Evolutionary conservation across 2,329 filamentous ascomycete species (phyloP), one percentile per base, ranked within the genome.

Genomic region (Gnomoniopsis smithogilvyi): DNA sequence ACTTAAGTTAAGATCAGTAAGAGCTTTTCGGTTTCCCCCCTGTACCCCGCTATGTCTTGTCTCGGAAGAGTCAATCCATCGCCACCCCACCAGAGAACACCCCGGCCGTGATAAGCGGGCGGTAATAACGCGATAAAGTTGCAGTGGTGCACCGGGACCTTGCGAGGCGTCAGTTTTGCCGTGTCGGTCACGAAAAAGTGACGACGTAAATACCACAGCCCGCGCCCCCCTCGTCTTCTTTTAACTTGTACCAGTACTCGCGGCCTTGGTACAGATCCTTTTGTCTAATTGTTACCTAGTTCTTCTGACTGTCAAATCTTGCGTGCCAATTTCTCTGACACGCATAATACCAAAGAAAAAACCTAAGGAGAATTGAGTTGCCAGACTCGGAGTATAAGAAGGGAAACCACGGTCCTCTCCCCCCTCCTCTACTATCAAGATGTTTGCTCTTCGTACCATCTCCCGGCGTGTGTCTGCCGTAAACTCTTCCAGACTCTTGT

Each of bases 401-500:
- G 34, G 52, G 21, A 15, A 48, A 22, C 3, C 49, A 21, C 21
- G 15, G 21, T 17, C 17, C 46, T 26, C 17, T 12, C 14, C 41
- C n/a, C n/a, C 17, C 46, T 26, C 24, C 24, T 14, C 34, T 24
- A 10, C 21, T 15, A 12, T 46, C 54, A 56, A 24, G 10, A 63
- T 63, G 61, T 61, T 51, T 53, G 58, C 61, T 49, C 65, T 61
- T 26, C 59, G 26, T 24, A 63, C 33, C 47, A 63, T 34, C 51
- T 61, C 45, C 36, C 55, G 61, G 58, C 59, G 59, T 33, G 36
- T 50, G 22, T 49, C 59, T 51, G 51, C 55, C 15, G 43, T 51
- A 45, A 59, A 45, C 55, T 56, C 61, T 15, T 34, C 45, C 26
- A 41, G 36, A 30, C 54, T 59, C 8, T 19, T 61, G 17, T 21